Evolutionary conservation across 306 rosid species (phyloP), one percentile per base, ranked within the genome.

Genomic region (Prunus padus): DNA sequence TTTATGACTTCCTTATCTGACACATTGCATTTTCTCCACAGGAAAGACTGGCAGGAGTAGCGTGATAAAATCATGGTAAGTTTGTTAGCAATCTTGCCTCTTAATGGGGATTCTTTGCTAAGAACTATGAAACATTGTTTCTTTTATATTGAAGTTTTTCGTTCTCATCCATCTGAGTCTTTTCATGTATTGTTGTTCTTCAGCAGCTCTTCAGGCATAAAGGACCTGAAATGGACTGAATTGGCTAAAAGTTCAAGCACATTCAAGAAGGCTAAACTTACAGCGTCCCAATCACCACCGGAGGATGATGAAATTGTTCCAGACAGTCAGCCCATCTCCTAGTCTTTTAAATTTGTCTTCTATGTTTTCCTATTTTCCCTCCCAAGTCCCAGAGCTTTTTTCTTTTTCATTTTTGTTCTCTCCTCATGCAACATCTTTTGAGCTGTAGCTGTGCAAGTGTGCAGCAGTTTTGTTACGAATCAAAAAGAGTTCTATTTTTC

Each of bases 281-380:
- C 77, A 0, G 97, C 97, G 46, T 71, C 93, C 8, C 92, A 87
- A 61, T 61, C 66, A 74, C 83, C 73, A 28, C 75, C 65, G 65
- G 95, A 88, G 67, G 91, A 85, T 65, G 87, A 90, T 45, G 92
- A 89, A 9, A 61, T 72, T 22, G 93, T 86, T 67, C 96, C 97
- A 26, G 97, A 94, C 69, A 91, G 94, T 69, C 85, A 76, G 79
- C 78, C 83, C 60, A 63, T 57, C 31, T 20, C 14, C 9, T 74
- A 69, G 69, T 64, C 37, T 13, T 16, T 26, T 49, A n/a, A 68
- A 25, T 16, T 16, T 10, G 68, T 77, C 46, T 2, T 28, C 5
- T 11, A 44, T 28, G 23, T 40, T 71, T 70, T 69, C 46, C 11
- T 16, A 62, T 15, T 62, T 37, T 5, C 44, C 16, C 40, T 25